phyloP scores from a whole-genome alignment of 345 rosid genomes.

The Noccaea bulbosa region DNA sequence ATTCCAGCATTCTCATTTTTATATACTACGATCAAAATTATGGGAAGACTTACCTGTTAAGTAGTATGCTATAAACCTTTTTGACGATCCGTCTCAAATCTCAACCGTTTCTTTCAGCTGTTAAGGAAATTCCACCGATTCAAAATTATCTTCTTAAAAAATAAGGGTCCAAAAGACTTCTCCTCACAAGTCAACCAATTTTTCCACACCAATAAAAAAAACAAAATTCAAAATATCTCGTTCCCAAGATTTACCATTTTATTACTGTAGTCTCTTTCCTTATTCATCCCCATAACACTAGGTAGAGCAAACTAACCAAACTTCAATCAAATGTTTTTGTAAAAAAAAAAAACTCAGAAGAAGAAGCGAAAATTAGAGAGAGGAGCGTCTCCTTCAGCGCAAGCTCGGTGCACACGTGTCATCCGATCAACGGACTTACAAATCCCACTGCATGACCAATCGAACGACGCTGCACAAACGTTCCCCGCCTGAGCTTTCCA shows the following conservation, averaged over 20 bases:
- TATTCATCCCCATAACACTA: conserved; percentile 12
- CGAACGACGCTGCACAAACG: conserved; percentile 82
- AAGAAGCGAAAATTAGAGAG: conserved; percentile 46
- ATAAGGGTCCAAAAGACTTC: conserved; percentile 1
- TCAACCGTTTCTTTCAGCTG: not conserved
- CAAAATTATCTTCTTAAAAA: not conserved
- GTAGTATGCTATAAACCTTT: not conserved
- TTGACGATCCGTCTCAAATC: not conserved
- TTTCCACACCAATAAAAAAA: not conserved
- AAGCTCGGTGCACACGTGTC: conserved; percentile 61
- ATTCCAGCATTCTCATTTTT: not conserved
- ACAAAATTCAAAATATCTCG: not conserved
- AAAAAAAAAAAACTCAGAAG: conserved; percentile 1
- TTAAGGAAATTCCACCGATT: not conserved
- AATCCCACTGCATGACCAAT: conserved; percentile 89
- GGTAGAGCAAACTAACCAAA: conserved; percentile 5
- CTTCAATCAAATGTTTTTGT: too few relatives aligned
- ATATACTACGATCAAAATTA: not conserved
- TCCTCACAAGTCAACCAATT: conserved; percentile 1
- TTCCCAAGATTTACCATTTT: not conserved
- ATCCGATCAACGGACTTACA: conserved; percentile 84
- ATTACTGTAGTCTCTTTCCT: conserved; percentile 15
- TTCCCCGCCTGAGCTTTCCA: conserved; percentile 78
- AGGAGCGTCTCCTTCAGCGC: conserved; percentile 78
- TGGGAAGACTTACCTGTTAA: not conserved